Conservation (phyloP, 1,139 yeast genomes). For the Komagataea norvegica region DNA sequence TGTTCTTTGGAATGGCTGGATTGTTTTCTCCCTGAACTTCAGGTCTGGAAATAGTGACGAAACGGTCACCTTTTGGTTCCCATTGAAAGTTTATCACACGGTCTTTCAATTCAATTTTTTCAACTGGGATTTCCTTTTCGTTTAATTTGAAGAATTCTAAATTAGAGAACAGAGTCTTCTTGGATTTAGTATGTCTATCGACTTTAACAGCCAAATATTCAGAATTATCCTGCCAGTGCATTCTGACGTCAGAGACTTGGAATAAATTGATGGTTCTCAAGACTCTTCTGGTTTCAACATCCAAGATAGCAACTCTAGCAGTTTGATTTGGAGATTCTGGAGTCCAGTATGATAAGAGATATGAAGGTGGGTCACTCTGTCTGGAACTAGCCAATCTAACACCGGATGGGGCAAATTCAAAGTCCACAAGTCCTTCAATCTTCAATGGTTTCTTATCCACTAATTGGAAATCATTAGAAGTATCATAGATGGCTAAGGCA, state of each 20-base stretch:
- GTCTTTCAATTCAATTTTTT: conserved; percentile 88
- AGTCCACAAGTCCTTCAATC: conserved; percentile 82
- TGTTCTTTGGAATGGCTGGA: conserved; percentile 67
- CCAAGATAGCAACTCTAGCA: conserved; percentile 90
- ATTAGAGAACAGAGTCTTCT: conserved; percentile 86
- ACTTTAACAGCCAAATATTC: conserved; percentile 88
- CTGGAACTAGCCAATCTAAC: conserved; percentile 58
- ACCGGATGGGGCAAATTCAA: conserved; percentile 93
- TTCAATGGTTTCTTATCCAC: conserved; percentile 83
- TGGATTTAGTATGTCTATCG: conserved; percentile 94
- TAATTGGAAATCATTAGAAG: conserved; percentile 61
- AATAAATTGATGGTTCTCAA: conserved; percentile 89
- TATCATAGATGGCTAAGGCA: conserved; percentile 82
- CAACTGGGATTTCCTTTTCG: conserved; percentile 93
- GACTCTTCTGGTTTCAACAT: conserved; percentile 77
- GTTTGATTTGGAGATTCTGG: conserved; percentile 92
- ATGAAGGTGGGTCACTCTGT: conserved; percentile 42
- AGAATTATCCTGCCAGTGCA: conserved; percentile 94
- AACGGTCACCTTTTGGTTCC: conserved; percentile 93
- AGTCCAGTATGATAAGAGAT: conserved; percentile 89
- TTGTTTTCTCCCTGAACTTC: conserved; percentile 52
- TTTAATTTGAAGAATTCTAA: conserved; percentile 85
- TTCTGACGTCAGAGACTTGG: conserved; percentile 86
- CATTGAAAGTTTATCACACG: conserved; percentile 85
- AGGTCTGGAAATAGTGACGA: conserved; percentile 66